Conservation (phyloP, 2,329 filamentous ascomycete genomes). For the Pseudopithomyces maydicus region DNA sequence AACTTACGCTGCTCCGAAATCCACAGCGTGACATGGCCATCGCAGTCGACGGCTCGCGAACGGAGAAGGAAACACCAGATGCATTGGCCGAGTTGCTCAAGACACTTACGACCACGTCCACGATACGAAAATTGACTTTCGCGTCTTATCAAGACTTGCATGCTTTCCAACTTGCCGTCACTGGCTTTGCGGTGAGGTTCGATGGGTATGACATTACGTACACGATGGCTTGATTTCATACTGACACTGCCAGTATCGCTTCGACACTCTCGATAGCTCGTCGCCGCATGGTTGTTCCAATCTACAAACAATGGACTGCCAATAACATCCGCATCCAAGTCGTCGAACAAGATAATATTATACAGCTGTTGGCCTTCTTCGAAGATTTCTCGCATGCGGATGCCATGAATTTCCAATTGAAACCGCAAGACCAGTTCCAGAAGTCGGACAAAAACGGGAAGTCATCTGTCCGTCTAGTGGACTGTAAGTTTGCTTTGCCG, state of each 20-base stretch:
- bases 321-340: constrained; percentile 80
- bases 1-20: constrained; percentile 58
- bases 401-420: constrained; percentile 87
- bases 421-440: constrained; percentile 83
- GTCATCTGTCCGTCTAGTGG: constrained; percentile 76
- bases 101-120: constrained; percentile 60
- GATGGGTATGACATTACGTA: constrained; percentile 31
- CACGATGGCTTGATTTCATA: neutral
- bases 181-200: constrained; percentile 71
- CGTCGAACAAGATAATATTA: constrained; percentile 73
- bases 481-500: constrained; percentile 88
- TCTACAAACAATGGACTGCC: constrained; percentile 94
- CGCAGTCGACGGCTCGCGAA: constrained; percentile 61
- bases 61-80: constrained; percentile 54
- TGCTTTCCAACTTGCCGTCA: constrained; percentile 76
- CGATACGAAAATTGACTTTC: constrained; percentile 69
- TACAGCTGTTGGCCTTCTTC: constrained; percentile 85
- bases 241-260: constrained; percentile 56
- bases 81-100: constrained; percentile 69
- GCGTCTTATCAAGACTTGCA: constrained; percentile 65
- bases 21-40: constrained; percentile 79
- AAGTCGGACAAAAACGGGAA: constrained; percentile 59
- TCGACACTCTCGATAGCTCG: constrained; percentile 80
- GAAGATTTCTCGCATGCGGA: constrained; percentile 85
- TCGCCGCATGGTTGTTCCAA: constrained; percentile 85